Conservation (phyloP, 768 basidiomycete species). For the Leccinellum albellum region DNA sequence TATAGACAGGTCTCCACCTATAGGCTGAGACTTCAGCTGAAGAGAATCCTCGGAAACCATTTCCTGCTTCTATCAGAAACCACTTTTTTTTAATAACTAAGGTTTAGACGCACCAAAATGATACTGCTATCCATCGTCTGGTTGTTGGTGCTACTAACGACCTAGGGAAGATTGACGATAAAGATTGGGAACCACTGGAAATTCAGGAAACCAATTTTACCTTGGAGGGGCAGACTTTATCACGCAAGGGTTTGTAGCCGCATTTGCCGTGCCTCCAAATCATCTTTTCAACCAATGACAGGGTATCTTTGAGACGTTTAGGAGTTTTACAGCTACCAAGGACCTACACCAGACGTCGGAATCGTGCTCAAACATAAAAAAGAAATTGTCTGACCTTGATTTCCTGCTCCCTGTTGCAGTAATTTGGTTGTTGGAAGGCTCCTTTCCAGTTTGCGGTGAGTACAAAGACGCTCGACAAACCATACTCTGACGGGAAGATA, state of each 20-base stretch:
- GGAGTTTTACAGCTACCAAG: constrained; percentile 66
- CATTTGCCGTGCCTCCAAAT: constrained; percentile 67
- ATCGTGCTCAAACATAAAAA: neutral
- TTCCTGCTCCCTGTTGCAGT: constrained; percentile 60
- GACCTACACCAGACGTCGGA: constrained; percentile 16
- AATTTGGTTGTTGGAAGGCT: constrained; percentile 43
- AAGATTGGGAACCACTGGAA: neutral
- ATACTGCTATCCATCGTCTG: constrained; percentile 53
- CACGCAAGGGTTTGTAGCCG: constrained; percentile 60
- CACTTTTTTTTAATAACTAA: neutral
- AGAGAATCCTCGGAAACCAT: constrained; percentile 68
- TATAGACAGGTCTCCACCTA: constrained; percentile 42
- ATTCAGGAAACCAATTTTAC: constrained; percentile 31
- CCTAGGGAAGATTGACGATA: constrained; percentile 26
- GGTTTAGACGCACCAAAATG: constrained; percentile 50
- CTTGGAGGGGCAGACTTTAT: constrained; percentile 75
- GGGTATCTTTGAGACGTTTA: constrained; percentile 55
- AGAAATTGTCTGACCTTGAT: constrained; percentile 50
- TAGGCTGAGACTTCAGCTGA: constrained; percentile 51
- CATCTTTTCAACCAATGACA: constrained; percentile 56
- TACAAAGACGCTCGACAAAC: constrained; percentile 57
- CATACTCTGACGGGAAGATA: constrained; percentile 80
- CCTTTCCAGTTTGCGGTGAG: constrained; percentile 20
- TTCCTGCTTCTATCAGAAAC: constrained; percentile 44
- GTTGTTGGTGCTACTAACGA: constrained; percentile 36